These are phyloP conservation scores for Nidularia pulvinata DNA, from an alignment of 768 basidiomycete genomes.

Conservation along the genomic window DNA sequence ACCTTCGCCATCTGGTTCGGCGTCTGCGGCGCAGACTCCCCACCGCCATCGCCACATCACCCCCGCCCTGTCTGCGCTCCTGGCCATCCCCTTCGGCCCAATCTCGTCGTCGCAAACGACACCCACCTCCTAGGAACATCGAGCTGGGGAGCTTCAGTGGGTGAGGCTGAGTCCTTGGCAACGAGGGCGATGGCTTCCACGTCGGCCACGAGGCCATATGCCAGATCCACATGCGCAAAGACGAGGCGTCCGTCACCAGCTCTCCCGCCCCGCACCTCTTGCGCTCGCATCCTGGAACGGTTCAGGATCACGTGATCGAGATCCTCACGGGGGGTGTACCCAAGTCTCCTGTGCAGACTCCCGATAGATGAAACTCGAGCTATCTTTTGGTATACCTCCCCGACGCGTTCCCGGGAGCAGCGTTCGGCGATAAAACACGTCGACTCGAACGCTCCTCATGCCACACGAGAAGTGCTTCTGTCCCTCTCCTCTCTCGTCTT, in stretches of 20 bases:
- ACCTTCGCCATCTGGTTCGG: slow-evolving; percentile 79
- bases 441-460: slow-evolving; percentile 13
- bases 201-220: slow-evolving; percentile 79
- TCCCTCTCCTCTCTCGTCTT: slow-evolving; percentile 75
- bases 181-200: slow-evolving; percentile 83
- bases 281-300: slow-evolving; percentile 42
- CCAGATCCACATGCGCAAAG: slow-evolving; percentile 58
- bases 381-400: too few relatives aligned
- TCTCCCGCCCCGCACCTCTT: slow-evolving; percentile 33
- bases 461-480: slow-evolving; percentile 76
- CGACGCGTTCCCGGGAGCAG: too few relatives aligned
- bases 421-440: too few relatives aligned
- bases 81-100: slow-evolving; percentile 56
- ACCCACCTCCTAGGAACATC: slow-evolving; percentile 77
- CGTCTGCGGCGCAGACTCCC: slow-evolving; percentile 80
- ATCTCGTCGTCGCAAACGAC: slow-evolving; percentile 75
- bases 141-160: slow-evolving; percentile 76
- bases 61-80: slow-evolving; percentile 49
- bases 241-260: slow-evolving; percentile 41
- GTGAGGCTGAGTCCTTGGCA: slow-evolving; percentile 85
- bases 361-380: too few relatives aligned
- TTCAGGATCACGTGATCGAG: slow-evolving; percentile 64
- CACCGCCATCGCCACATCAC: slow-evolving; percentile 57
- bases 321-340: slow-evolving; percentile 56
- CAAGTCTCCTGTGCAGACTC: slow-evolving; percentile 10